Conservation (phyloP, 768 basidiomycete species). For the Boletales sp. region DNA sequence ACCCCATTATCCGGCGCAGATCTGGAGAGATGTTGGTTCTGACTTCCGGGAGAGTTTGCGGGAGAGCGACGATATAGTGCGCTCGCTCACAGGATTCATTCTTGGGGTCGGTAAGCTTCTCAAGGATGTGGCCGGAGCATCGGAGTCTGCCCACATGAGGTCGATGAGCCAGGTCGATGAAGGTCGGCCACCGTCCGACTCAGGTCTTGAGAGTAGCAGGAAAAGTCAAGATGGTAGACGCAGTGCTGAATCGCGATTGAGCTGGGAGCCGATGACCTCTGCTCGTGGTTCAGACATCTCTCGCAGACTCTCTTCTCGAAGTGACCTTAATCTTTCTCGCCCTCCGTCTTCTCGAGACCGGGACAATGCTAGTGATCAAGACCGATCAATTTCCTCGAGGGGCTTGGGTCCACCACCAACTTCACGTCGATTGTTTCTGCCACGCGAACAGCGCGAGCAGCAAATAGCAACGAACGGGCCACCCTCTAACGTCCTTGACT, state of each 20-base stretch:
- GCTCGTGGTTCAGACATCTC: constrained; percentile 21
- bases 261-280: constrained; percentile 39
- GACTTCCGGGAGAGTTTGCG: constrained; percentile 72
- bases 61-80: constrained; percentile 74
- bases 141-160: constrained; percentile 38
- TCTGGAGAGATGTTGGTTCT: constrained; percentile 67
- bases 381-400: constrained; percentile 23
- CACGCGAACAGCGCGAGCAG: constrained; percentile 53
- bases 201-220: constrained; percentile 33
- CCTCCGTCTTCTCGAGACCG: constrained; percentile 26
- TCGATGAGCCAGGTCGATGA: constrained; percentile 52
- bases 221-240: constrained; percentile 54
- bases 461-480: constrained; percentile 15
- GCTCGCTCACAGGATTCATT: constrained; percentile 71
- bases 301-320: constrained; percentile 25
- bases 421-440: constrained; percentile 53
- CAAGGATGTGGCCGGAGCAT: constrained; percentile 45
- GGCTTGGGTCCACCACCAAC: constrained; percentile 26
- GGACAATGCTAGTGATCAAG: constrained; percentile 26
- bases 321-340: constrained; percentile 19
- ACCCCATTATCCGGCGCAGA: constrained; percentile 42
- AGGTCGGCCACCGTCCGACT: constrained; percentile 38
- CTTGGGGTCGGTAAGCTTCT: constrained; percentile 71
- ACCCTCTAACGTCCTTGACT: constrained; percentile 26
- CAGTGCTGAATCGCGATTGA: constrained; percentile 46